Percentiles rank a stretch among this genome's conserved stretches.
Conservation (phyloP, 768 basidiomycete genomes). For the Kwoniella heveanensis region DNA sequence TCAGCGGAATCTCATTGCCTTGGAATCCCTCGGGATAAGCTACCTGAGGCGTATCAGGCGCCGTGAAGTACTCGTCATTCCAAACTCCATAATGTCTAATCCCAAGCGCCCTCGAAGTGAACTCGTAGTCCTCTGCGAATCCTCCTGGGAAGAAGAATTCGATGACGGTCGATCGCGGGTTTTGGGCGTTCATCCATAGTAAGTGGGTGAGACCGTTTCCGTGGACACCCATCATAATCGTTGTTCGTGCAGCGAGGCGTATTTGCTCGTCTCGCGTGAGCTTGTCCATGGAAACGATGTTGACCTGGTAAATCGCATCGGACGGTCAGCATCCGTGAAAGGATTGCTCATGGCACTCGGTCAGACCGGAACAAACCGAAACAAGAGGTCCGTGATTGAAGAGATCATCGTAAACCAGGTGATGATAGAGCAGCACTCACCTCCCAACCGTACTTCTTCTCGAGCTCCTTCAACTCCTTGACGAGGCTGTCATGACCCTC, state of each 20-base stretch:
- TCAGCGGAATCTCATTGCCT: slow-evolving; percentile 81
- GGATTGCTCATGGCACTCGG: no score
- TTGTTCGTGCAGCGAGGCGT: slow-evolving; percentile 75
- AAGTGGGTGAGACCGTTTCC: slow-evolving; percentile 68
- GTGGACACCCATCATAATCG: slow-evolving; percentile 61
- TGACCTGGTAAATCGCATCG: slow-evolving; percentile 59
- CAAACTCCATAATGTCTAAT: slow-evolving; percentile 82
- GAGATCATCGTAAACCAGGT: neutral
- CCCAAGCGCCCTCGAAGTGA: slow-evolving; percentile 75
- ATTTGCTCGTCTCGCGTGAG: slow-evolving; percentile 80
- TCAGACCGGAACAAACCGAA: neutral
- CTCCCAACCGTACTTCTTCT: slow-evolving; percentile 75
- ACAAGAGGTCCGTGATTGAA: neutral
- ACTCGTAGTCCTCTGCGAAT: slow-evolving; percentile 84
- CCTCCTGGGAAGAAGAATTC: slow-evolving; percentile 81
- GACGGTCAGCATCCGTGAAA: neutral
- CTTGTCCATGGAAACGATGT: slow-evolving; percentile 81
- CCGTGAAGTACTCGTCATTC: slow-evolving; percentile 74
- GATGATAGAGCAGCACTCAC: slow-evolving; percentile 21
- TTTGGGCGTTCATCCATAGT: slow-evolving; percentile 74
- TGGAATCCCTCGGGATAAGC: slow-evolving; percentile 88
- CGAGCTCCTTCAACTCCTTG: slow-evolving; percentile 68
- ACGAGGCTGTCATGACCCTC: slow-evolving; percentile 80
- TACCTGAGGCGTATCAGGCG: slow-evolving; percentile 69
- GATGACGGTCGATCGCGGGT: slow-evolving; percentile 74